Evolutionary conservation across 495 filamentous ascomycete species (phyloP).

Genomic region (Pseudoneurospora amorphoporcata): DNA sequence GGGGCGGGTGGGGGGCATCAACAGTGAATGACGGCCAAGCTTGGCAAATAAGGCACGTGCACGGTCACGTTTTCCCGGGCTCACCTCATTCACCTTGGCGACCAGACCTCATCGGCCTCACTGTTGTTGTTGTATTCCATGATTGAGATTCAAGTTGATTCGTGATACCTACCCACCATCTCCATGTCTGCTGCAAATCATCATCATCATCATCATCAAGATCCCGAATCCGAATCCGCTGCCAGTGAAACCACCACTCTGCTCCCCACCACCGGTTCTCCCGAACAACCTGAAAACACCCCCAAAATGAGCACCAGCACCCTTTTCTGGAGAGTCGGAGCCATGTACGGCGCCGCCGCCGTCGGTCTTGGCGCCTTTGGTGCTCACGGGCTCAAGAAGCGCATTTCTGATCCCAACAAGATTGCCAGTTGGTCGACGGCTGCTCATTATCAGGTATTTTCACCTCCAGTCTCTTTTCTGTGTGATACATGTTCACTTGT

Average conservation of each 20-base stretch:
- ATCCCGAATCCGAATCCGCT: neutral
- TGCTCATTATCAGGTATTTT: conserved; percentile 50
- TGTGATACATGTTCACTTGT: neutral
- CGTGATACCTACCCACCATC: neutral
- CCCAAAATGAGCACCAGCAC: conserved; percentile 17
- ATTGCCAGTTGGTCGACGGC: conserved; percentile 47
- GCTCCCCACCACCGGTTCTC: neutral
- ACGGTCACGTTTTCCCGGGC: neutral
- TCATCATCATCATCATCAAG: neutral
- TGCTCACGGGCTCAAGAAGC: conserved; percentile 50
- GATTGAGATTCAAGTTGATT: neutral
- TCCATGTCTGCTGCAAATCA: neutral
- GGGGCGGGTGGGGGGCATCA: neutral
- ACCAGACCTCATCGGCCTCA: neutral
- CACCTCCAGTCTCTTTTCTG: neutral
- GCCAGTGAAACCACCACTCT: neutral
- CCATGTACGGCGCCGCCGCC: conserved; percentile 46
- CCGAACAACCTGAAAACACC: neutral
- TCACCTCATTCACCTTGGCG: neutral
- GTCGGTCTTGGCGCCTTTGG: conserved; percentile 55
- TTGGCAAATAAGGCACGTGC: neutral
- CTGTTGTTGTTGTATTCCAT: neutral
- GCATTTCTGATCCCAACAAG: conserved; percentile 41
- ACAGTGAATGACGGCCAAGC: neutral
- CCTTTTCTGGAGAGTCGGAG: conserved; percentile 47